Evolutionary conservation across 2,329 filamentous ascomycete species (phyloP), one percentile per base, ranked within the genome.

Genomic region (Exophiala xenobiotica): DNA sequence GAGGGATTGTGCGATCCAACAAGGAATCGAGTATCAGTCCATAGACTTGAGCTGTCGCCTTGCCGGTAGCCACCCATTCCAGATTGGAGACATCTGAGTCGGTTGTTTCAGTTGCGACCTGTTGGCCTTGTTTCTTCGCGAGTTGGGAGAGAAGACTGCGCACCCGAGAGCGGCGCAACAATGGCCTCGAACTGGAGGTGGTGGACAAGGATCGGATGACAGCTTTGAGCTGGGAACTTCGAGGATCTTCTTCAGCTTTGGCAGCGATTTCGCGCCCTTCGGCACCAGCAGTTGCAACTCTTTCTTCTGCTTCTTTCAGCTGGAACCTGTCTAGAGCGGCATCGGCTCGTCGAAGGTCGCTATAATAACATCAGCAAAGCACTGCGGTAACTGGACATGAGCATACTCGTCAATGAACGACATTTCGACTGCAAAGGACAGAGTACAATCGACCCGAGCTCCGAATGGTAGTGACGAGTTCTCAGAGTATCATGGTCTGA

Each of bases 21-120:
- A 57, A 44, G 6, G 57, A 57, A 38, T 48, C 47, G 11, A 60
- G 48, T 33, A 60, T 53, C 40, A 52, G 74, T 3, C 92, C 92
- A 64, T 96, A 95, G 1, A 87, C 85, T 65, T 96, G 92, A n/a
- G 91, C 83, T 0, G 91, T 88, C 3, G 91, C 91, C 69, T 97
- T 99, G 70, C 87, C 89, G 23, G 95, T 80, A 12, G 96, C 76
- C 19, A 96, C 73, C 93, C 93, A 97, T 69, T 95, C 87, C 43
- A 96, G 78, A 63, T 96, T 88, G 44, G 80, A 78, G 65, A 67
- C 62, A 49, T 69, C 64, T 46, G 61, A 56, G 12, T 65, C 62
- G 18, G 62, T 58, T 33, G 63, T 51, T 56, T 66, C 61, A 57
- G 57, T 26, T 53, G 33, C 49, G 5, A 60, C 53, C 20, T 59